These are phyloP conservation scores for Fusarium cicatricum DNA, from an alignment of 2,329 filamentous ascomycete species.

Conservation along the genomic window DNA sequence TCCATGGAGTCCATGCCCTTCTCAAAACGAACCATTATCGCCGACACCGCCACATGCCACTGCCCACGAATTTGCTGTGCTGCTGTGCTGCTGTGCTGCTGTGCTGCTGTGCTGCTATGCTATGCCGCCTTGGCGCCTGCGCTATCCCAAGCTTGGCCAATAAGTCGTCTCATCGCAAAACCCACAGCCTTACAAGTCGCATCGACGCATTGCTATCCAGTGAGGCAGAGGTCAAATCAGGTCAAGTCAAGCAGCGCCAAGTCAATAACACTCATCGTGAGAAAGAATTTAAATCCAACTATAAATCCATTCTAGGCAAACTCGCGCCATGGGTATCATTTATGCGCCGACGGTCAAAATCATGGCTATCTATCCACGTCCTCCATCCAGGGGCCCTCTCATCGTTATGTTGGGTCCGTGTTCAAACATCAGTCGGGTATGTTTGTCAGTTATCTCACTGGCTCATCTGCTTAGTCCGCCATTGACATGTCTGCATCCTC, in stretches of 20 bases:
- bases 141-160: conserved; percentile 19
- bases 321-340: conserved; percentile 39
- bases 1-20: not conserved
- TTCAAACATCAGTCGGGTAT: not conserved
- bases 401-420: not conserved
- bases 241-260: not conserved
- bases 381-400: not conserved
- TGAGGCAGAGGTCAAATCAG: not conserved
- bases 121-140: too few relatives aligned
- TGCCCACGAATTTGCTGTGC: too few relatives aligned
- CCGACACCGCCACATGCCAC: not conserved
- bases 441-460: not conserved
- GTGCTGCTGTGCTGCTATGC: too few relatives aligned
- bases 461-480: conserved; percentile 22
- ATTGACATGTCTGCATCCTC: conserved; percentile 43
- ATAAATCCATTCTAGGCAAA: conserved; percentile 19
- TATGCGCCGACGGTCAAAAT: conserved; percentile 14
- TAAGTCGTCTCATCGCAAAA: conserved; percentile 10
- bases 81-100: too few relatives aligned
- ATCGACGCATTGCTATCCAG: not conserved
- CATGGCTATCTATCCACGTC: not conserved
- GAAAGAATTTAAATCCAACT: not conserved
- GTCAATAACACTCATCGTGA: too few relatives aligned
- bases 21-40: conserved; percentile 26
- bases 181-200: not conserved